phyloP scores from a whole-genome alignment of 2,329 filamentous ascomycete species.

The Tolypocladium inflatum region DNA sequence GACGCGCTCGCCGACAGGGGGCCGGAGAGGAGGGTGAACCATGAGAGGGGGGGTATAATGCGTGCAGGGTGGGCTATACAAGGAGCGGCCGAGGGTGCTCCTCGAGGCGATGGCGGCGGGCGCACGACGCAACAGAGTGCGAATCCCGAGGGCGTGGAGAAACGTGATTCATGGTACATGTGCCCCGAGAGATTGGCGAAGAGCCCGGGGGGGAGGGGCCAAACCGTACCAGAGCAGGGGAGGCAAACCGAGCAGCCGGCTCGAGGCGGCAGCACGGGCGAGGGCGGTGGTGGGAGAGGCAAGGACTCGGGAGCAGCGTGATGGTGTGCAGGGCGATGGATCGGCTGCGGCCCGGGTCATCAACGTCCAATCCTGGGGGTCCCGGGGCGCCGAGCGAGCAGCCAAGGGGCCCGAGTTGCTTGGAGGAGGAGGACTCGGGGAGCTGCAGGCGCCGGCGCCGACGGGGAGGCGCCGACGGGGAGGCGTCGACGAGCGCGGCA shows the following conservation, averaged over 20 bases:
- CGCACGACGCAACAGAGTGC: background rate
- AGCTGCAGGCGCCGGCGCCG: no score
- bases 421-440: background rate
- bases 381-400: background rate
- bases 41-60: slow-evolving; percentile 16
- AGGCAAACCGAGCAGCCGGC: background rate
- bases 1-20: slow-evolving; percentile 11
- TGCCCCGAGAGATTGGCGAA: background rate
- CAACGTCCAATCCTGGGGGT: background rate
- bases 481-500: no score
- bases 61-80: slow-evolving; percentile 19
- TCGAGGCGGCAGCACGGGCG: background rate
- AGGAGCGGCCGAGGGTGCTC: slow-evolving; percentile 1
- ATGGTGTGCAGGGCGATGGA: background rate
- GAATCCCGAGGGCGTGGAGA: slow-evolving; percentile 9
- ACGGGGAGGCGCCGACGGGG: no score
- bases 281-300: background rate
- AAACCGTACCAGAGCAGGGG: background rate
- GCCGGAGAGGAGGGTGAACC: background rate
- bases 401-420: background rate
- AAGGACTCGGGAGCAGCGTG: background rate
- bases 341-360: background rate
- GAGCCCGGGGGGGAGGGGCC: background rate
- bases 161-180: background rate
- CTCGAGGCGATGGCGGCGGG: slow-evolving; percentile 3